Evolutionary conservation across 352 stramenopile genomes (phyloP).

Genomic region (Stramenopiles sp.): DNA sequence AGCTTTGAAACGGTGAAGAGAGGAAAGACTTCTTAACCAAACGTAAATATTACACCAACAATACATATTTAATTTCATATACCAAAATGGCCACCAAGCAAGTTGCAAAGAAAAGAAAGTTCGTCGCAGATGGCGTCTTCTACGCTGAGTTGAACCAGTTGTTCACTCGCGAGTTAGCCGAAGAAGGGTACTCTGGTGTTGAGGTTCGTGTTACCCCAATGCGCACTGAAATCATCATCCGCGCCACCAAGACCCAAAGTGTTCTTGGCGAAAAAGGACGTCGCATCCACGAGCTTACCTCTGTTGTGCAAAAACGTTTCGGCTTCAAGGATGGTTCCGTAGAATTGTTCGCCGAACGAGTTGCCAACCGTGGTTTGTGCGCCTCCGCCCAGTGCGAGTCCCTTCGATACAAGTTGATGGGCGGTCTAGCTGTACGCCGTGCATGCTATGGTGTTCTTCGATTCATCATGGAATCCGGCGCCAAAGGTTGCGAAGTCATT

Average conservation of each 20-base stretch:
- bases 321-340: conserved; percentile 66
- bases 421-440: conserved; percentile 87
- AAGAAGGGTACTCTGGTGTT: conserved; percentile 93
- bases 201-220: conserved; percentile 96
- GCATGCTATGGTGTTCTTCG: conserved; percentile 96
- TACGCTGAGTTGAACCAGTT: conserved; percentile 97
- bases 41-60: no score
- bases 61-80: no score
- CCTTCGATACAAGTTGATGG: conserved; percentile 97
- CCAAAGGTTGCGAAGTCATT: conserved; percentile 97
- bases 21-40: no score
- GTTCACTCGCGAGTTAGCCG: conserved; percentile 85
- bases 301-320: conserved; percentile 97
- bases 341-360: conserved; percentile 95
- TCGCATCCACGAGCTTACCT: conserved; percentile 95
- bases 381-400: conserved; percentile 92
- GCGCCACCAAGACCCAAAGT: conserved; percentile 92
- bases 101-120: conserved; percentile 99
- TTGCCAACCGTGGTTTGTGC: conserved; percentile 92
- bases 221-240: conserved; percentile 98
- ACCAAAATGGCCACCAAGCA: no score
- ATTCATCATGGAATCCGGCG: conserved; percentile 97
- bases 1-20: no score
- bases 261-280: conserved; percentile 98
- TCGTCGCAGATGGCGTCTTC: conserved; percentile 98